Base-by-base conservation (phyloP, 73 alveolate genomes). In the Blepharisma japonicum region DNA sequence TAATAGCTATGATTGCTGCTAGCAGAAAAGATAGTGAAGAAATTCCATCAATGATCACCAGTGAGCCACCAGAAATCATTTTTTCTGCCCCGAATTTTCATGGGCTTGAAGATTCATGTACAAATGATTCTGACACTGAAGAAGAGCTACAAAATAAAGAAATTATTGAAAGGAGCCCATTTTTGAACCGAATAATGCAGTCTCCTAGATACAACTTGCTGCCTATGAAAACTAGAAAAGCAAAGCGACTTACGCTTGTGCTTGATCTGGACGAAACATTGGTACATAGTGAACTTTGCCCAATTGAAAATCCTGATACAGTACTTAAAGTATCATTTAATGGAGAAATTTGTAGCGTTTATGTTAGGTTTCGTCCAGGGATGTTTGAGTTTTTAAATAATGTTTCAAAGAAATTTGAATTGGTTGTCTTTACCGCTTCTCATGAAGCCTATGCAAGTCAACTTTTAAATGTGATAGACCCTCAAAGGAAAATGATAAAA, bases 211-310 rank as follows among this genome's bases (percentile, higher is more conserved):
- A 32, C 42, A 32, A 48, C n/a, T 42, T 50, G 5, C 42, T 76
- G 76, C 82, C 82, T 8, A 55, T 54, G 14, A 76, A 14, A 39
- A 11, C 54, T 6, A 55, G 32, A 20, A n/a, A 18, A 18, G 32
- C 84, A 39, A 39, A 77, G 45, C 39, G 66, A 68, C 48, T 32
- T 32, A 81, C 89, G 1, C 72, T 86, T 71, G 87, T 86, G 20
- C 55, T 86, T 9, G 93, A 86, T 55, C 49, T 86, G 2, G 93
- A 86, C 50, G 93, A 86, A 71, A 86, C 93, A 4, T 54, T 86
- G 49, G 74, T 86, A 4, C 86, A 86, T 77, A 76, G 76, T 38
- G 78, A 77, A 77, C 47, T 56, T 39, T 9, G 78, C 0, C 9
- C 45, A 11, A 77, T 45, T 4, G 79, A 77, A 11, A 68, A 70